Conservation (phyloP, 441 rosid genomes). For the Adansonia rubrostipa region DNA sequence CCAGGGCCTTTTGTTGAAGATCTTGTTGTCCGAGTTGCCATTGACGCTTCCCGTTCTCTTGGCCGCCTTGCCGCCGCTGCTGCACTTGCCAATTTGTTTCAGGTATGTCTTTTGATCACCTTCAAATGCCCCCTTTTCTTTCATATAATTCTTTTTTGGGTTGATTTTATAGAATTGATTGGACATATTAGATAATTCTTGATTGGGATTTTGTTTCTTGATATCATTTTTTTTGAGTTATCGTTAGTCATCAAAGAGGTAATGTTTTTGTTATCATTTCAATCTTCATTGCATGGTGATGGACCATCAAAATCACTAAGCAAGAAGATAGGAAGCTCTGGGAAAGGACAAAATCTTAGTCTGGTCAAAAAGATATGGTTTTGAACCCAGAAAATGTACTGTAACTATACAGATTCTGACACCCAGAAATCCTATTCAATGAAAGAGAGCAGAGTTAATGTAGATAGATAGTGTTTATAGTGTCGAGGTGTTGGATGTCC, state of each 20-base stretch:
- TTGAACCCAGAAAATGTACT: slow-evolving; percentile 28
- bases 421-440: background rate
- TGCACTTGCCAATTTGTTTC: slow-evolving; percentile 72
- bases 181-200: background rate
- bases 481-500: slow-evolving; percentile 29
- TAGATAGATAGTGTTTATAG: slow-evolving; percentile 23
- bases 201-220: background rate
- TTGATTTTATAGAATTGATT: background rate
- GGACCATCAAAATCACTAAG: background rate
- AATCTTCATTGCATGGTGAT: background rate
- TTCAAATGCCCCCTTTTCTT: background rate
- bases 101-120: slow-evolving; percentile 41
- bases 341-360: slow-evolving; percentile 50
- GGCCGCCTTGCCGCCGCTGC: slow-evolving; percentile 81
- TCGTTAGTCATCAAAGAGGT: no score
- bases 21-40: slow-evolving; percentile 79
- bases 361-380: slow-evolving; percentile 47
- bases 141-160: background rate
- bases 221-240: background rate
- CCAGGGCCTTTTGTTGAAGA: slow-evolving; percentile 93
- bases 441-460: slow-evolving; percentile 26
- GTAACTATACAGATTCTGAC: background rate
- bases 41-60: slow-evolving; percentile 51
- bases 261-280: background rate
- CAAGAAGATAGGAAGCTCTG: slow-evolving; percentile 20